phyloP scores from a whole-genome alignment of 176 grass and related monocot species.

The Hsuehochloa calcarea region DNA sequence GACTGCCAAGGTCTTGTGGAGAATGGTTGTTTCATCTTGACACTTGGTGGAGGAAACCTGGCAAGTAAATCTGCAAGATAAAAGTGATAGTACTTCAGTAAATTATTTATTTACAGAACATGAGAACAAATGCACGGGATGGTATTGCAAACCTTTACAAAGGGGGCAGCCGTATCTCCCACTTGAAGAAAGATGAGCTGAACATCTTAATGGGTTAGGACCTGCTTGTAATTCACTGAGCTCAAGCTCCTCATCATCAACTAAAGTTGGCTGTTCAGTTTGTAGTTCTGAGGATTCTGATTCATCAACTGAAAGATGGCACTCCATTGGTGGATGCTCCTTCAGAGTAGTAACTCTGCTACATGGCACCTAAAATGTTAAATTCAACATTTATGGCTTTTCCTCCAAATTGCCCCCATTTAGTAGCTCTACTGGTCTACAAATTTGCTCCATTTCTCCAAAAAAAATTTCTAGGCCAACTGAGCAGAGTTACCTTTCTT shows the following conservation, averaged over 20 bases:
- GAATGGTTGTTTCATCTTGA: conserved; percentile 91
- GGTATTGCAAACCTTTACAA: conserved; percentile 76
- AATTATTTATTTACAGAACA: conserved; percentile 21
- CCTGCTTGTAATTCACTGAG: conserved; percentile 87
- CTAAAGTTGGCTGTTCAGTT: conserved; percentile 42
- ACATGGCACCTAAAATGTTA: conserved; percentile 49
- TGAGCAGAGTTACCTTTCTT: conserved; percentile 60
- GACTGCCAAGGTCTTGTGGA: conserved; percentile 85
- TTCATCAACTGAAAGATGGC: conserved; percentile 74
- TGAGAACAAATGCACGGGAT: not conserved
- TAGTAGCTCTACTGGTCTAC: conserved; percentile 6
- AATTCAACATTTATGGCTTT: not conserved
- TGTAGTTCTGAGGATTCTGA: conserved; percentile 50
- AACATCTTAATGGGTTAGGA: conserved; percentile 89
- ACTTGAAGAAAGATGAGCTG: conserved; percentile 87
- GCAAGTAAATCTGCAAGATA: conserved; percentile 77
- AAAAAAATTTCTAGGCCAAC: not conserved
- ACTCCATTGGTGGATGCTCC: conserved; percentile 49
- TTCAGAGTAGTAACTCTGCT: conserved; percentile 45
- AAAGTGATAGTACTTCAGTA: conserved; percentile 1
- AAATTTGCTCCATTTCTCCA: not conserved
- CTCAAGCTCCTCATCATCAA: conserved; percentile 97
- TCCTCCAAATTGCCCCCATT: not conserved
- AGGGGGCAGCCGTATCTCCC: conserved; percentile 81
- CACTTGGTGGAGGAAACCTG: conserved; percentile 89